Evolutionary conservation across 257 asterid genomes (phyloP), one percentile per base, ranked within the genome.

Genomic region (Anisodus acutangulus): DNA sequence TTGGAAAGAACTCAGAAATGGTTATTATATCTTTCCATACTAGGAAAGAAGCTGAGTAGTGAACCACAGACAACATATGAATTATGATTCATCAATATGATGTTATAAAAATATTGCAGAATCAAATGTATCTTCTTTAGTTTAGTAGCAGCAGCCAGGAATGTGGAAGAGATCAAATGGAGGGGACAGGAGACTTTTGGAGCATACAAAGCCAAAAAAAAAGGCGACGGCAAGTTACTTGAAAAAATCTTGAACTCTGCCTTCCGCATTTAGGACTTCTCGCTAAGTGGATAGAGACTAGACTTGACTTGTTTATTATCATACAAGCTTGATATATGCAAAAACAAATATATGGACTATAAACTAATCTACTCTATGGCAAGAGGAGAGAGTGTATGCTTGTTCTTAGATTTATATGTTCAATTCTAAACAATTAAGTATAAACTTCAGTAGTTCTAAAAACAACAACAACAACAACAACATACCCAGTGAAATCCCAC

Each of bases 151-250:
- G 81, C 1, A n/a, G 11, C 49, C 26, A 53, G 64, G 81, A 26
- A 78, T 26, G 64, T 78, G 81, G 22, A 53, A 78, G 81, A 78
- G 81, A 78, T 78, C 0, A 15, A 53, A 53, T 53, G 64, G 64
- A 26, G 16, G 35, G 35, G 35, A 31, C 64, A 5, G 12, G 45
- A 74, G 31, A 78, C 15, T 53, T 78, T 53, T 13, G 64, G 47
- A 26, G 81, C 64, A 51, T 22, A 53, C 64, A 78, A 74, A 26
- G 81, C 41, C 49, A 53, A 76, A 76, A 74, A 0, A 74, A 13
- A 76, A 47, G 47, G 58, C 13, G 47, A 13, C 13, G 31, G 1
- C 47, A 78, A 53, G 64, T 26, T 51, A 26, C 64, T 78, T 78
- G 81, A 53, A 78, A 16, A 58, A 53, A 0, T 13, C 13, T 31